Evolutionary conservation across 306 rosid species (phyloP), one percentile per base, ranked within the genome.

Genomic region (Ziziphus jujuba): DNA sequence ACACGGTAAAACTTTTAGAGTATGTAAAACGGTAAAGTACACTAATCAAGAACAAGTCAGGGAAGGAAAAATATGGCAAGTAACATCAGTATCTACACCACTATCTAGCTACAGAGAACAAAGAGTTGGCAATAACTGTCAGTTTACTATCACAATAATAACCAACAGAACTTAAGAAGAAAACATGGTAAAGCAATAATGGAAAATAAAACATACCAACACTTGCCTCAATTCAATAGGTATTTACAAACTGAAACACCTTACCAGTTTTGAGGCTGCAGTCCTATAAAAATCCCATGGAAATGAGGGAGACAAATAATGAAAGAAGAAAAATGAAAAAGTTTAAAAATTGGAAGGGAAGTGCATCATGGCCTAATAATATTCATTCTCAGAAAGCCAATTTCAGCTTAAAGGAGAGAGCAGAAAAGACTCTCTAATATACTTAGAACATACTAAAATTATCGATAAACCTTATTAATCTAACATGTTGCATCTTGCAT

Each of bases 321-420:
- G n/a, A n/a, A n/a, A n/a, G n/a, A n/a, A n/a, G 43, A 23, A 21
- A 47, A 13, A 44, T 34, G 40, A 20, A 48, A 60, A 55, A 50
- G 38, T 25, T 0, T 5, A n/a, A 23, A 38, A 67, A 24, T 43
- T 2, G 40, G 54, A 69, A 14, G 51, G 51, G 61, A 57, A 19
- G 22, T 31, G 53, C 14, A 68, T 20, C 48, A 28, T 47, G 58
- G n/a, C 21, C 5, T 21, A 38, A 52, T 36, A 19, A 9, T 53
- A 58, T 50, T 7, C 31, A 63, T 20, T 34, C 43, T 11, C 65
- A 8, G 28, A 50, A 59, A 76, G 49, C 35, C 59, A 25, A 50
- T 62, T 58, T 33, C 22, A 40, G 59, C 69, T 21, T 57, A 44
- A 20, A 22, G 19, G 49, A 69, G 65, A 63, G 62, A 74, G 62